phyloP scores from a whole-genome alignment of 2,329 filamentous ascomycete species.

The Fusarium falciforme region DNA sequence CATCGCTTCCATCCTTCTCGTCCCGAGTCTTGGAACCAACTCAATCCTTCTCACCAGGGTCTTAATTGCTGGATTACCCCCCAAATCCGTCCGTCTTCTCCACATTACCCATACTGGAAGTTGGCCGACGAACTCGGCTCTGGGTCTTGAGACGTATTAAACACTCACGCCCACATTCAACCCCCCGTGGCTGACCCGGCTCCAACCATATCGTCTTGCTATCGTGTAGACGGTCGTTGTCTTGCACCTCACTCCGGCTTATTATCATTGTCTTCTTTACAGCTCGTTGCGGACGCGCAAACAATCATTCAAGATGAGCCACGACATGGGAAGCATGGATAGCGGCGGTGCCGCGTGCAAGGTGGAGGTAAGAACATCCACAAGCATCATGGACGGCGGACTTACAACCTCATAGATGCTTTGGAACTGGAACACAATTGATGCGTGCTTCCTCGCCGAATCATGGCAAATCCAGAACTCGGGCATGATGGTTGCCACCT shows the following conservation, averaged over 20 bases:
- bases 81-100: constrained; percentile 16
- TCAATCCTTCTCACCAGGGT: constrained; percentile 37
- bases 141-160: not conserved
- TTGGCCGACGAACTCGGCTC: not conserved
- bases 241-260: not conserved
- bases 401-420: constrained; percentile 68
- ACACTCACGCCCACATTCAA: not conserved
- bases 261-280: not conserved
- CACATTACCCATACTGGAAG: not conserved
- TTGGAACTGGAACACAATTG: constrained; percentile 82
- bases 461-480: constrained; percentile 78
- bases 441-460: constrained; percentile 76
- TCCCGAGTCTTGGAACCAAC: constrained; percentile 31
- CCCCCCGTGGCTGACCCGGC: not conserved
- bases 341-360: constrained; percentile 45
- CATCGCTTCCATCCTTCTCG: constrained; percentile 19
- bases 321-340: constrained; percentile 33
- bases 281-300: not conserved
- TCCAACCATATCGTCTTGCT: not conserved
- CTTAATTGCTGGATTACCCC: constrained; percentile 17
- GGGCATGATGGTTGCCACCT: constrained; percentile 82
- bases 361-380: constrained; percentile 43
- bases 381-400: not conserved
- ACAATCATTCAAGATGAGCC: constrained; percentile 18
- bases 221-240: not conserved